Conservation (phyloP, 768 basidiomycete species). For the Suillus ampliporus region DNA sequence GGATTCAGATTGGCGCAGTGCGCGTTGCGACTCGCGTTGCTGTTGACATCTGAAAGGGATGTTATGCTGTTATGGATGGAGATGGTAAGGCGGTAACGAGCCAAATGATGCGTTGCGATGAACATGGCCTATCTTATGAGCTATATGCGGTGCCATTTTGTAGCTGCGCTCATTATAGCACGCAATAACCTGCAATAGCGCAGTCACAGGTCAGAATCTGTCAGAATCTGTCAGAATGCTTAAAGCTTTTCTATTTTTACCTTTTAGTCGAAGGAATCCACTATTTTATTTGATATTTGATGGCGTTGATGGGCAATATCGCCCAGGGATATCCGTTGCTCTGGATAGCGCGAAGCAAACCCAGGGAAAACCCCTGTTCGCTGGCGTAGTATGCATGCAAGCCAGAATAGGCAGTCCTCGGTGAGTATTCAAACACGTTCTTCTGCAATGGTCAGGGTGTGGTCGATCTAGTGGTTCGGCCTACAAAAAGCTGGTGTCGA, state of each 20-base stretch:
- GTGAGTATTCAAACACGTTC: not conserved
- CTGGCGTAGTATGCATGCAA: not conserved
- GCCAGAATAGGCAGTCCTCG: not conserved
- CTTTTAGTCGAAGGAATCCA: not conserved
- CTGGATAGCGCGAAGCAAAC: not conserved
- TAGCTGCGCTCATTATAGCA: not conserved
- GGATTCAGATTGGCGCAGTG: no score
- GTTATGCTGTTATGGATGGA: no score
- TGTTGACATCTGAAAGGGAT: no score
- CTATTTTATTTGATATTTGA: not conserved
- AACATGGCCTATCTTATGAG: no score
- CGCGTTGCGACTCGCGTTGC: no score
- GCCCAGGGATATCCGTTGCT: not conserved
- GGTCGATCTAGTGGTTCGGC: no score
- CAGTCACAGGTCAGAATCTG: not conserved
- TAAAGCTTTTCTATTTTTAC: not conserved
- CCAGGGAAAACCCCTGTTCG: not conserved
- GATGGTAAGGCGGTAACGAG: no score
- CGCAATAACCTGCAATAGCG: no score
- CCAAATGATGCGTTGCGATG: no score
- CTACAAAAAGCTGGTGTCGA: no score
- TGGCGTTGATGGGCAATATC: not conserved
- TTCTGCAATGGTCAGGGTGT: not conserved
- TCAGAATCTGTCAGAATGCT: not conserved
- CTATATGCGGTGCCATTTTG: not conserved